Evolutionary conservation across 371 early-diverging fungal species (phyloP).

Genomic region (Mortierella sp.): DNA sequence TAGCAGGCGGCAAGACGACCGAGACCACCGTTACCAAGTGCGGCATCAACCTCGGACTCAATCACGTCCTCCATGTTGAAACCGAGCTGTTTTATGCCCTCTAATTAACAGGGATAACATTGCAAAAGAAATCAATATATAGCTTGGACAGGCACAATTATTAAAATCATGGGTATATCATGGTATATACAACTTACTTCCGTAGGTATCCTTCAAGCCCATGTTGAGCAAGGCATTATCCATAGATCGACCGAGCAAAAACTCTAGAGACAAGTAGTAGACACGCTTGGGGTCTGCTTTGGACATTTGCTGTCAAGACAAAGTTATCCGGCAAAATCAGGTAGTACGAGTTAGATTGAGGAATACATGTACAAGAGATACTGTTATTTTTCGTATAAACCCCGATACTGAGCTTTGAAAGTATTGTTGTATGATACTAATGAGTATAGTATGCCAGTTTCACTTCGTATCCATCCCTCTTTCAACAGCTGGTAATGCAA

Average conservation of each 20-base stretch:
- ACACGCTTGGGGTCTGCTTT: conserved; percentile 85
- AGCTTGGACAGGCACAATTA: neutral
- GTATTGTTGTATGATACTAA: neutral
- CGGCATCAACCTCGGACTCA: conserved; percentile 92
- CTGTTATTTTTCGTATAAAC: neutral
- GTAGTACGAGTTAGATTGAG: neutral
- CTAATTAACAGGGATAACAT: conserved; percentile 24
- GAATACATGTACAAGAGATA: neutral
- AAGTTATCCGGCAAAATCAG: neutral
- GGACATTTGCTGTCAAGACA: conserved; percentile 33
- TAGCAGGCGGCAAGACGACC: conserved; percentile 93
- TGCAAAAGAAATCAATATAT: neutral
- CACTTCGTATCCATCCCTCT: neutral
- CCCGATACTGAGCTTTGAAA: no score
- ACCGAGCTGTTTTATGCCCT: conserved; percentile 78
- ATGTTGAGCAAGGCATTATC: conserved; percentile 93
- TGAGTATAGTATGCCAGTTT: neutral
- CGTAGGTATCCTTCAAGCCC: conserved; percentile 78
- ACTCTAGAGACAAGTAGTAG: conserved; percentile 95
- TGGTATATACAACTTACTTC: conserved; percentile 45
- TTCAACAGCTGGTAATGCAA: neutral
- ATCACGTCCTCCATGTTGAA: conserved; percentile 90
- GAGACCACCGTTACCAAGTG: conserved; percentile 94
- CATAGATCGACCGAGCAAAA: conserved; percentile 92
- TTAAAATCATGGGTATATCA: neutral